These are phyloP conservation scores for Malassezia caprae DNA, from an alignment of 1,284 basidiomycete species.

Conservation along the genomic window DNA sequence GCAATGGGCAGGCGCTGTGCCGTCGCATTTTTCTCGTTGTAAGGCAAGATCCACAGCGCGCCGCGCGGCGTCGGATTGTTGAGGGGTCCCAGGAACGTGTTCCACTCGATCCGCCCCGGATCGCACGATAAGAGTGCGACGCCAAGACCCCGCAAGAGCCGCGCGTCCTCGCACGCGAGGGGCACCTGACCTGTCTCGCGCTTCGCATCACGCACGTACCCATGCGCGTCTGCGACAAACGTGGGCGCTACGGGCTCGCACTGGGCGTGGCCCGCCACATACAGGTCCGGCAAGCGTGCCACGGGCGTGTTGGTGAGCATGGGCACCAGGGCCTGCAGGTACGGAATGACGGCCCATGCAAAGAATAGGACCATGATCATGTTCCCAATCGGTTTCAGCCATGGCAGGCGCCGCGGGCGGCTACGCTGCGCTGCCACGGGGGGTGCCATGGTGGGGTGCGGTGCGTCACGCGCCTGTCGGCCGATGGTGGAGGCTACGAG, in stretches of 20 bases:
- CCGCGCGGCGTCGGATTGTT: slow-evolving; percentile 6
- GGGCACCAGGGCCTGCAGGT: neutral
- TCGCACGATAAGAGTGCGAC: slow-evolving; percentile 17
- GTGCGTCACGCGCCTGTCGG: neutral
- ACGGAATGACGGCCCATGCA: neutral
- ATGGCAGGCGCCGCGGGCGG: neutral
- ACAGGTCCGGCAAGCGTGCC: neutral
- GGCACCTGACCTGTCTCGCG: slow-evolving; percentile 1
- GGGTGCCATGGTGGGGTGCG: neutral
- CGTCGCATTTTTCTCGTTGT: neutral
- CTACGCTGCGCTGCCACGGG: neutral
- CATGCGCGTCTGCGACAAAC: slow-evolving; percentile 1
- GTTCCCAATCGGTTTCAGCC: neutral
- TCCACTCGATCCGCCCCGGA: slow-evolving; percentile 16
- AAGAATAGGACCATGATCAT: neutral
- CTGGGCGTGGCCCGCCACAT: neutral
- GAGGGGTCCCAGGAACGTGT: slow-evolving; percentile 15
- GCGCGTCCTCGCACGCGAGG: slow-evolving; percentile 15
- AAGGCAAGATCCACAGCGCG: slow-evolving; percentile 14
- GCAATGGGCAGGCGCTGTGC: neutral
- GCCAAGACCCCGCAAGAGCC: neutral
- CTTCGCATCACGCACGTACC: neutral
- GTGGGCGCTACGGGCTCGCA: neutral
- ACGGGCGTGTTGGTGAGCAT: neutral
- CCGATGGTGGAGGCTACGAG: neutral